Conservation (phyloP, 2,329 filamentous ascomycete species). For the Colletotrichum sp. region DNA sequence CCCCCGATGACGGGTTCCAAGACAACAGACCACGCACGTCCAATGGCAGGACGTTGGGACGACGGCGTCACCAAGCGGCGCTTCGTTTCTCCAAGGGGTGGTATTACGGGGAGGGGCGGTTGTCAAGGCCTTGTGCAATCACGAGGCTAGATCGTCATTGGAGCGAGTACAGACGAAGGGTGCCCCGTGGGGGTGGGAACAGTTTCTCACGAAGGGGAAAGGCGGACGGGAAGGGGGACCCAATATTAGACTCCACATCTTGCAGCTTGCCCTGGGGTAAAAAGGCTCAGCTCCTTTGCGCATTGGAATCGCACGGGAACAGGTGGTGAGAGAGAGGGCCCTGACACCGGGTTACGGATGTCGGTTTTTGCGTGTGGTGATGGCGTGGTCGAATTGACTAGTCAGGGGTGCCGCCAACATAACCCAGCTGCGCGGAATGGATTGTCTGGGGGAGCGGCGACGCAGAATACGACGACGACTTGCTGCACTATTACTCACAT, state of each 20-base stretch:
- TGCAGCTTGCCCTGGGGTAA: background rate
- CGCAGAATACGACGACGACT: background rate
- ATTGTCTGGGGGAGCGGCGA: background rate
- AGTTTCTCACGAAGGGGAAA: background rate
- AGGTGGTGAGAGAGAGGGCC: background rate
- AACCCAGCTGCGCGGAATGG: slow-evolving; percentile 4
- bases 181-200: background rate
- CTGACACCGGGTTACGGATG: background rate
- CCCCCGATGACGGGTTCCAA: background rate
- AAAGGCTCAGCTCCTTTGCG: background rate
- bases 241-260: background rate
- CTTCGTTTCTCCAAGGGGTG: background rate
- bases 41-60: background rate
- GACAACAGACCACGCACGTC: background rate
- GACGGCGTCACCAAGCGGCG: background rate
- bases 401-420: background rate
- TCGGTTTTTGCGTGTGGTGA: background rate
- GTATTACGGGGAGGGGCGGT: background rate
- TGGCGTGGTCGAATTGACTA: background rate
- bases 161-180: background rate
- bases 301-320: background rate
- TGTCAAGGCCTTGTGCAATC: background rate
- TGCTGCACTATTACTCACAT: background rate
- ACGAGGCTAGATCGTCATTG: slow-evolving; percentile 6
- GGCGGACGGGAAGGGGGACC: background rate